A percentile compares a stretch with the other conserved stretches of the same genome.
Evolutionary conservation across 108 stramenopile species (phyloP).

Genomic region (Nitzschia palea): DNA sequence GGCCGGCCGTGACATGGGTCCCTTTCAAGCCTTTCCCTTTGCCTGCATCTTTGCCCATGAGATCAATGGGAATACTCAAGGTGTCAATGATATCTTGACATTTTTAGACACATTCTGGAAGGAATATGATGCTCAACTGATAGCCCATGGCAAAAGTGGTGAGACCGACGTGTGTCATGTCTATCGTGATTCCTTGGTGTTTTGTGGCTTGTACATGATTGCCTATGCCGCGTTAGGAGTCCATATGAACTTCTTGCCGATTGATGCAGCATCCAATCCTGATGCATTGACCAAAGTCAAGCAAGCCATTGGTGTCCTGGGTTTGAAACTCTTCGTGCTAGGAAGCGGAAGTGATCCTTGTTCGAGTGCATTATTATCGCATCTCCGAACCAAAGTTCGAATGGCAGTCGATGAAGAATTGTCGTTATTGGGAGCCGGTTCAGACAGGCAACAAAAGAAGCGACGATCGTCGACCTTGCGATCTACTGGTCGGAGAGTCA

Average conservation of each 20-base stretch:
- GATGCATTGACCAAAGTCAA: neutral
- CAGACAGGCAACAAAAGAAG: neutral
- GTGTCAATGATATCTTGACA: constrained; percentile 3
- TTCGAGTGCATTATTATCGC: neutral
- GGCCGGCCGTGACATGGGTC: constrained; percentile 30
- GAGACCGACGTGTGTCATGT: neutral
- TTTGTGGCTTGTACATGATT: constrained; percentile 3
- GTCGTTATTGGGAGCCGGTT: neutral
- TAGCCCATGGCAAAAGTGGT: neutral
- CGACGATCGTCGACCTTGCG: constrained; percentile 23
- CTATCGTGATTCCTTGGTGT: constrained; percentile 7
- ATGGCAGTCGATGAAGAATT: constrained; percentile 11
- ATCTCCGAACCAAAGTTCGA: neutral
- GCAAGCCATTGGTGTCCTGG: constrained; percentile 6
- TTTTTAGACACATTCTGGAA: constrained; percentile 1
- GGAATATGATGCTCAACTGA: neutral
- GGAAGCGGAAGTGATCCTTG: neutral
- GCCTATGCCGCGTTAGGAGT: neutral
- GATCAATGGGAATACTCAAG: neutral
- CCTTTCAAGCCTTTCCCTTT: constrained; percentile 13
- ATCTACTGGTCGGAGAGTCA: constrained; percentile 1
- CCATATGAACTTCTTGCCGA: constrained; percentile 15
- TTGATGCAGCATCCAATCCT: neutral
- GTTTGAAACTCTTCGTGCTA: neutral
- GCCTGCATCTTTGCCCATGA: constrained; percentile 19